Evolutionary conservation across 495 filamentous ascomycete genomes (phyloP).

Genomic region (Acidiella bohemica): DNA sequence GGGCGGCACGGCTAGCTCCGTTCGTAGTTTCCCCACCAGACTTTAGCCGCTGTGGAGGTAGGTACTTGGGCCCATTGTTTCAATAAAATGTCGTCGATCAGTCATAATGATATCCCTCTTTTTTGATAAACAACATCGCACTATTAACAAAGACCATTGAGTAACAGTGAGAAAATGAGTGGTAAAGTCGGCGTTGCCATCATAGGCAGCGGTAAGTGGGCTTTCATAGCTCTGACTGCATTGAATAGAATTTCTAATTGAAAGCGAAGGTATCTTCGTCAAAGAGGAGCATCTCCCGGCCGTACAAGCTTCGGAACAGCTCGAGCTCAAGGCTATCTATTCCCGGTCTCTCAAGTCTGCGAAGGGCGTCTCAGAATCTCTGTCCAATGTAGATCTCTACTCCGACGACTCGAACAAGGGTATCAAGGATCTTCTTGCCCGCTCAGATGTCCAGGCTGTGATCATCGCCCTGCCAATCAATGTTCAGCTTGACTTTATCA

Average conservation of each 20-base stretch:
- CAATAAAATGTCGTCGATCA: no score
- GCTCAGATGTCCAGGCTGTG: conserved; percentile 53
- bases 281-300: conserved; percentile 39
- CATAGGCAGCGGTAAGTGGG: conserved; percentile 50
- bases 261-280: conserved; percentile 32
- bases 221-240: conserved; percentile 20
- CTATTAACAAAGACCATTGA: no score
- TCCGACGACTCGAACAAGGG: conserved; percentile 47
- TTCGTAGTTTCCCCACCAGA: no score
- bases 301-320: conserved; percentile 23
- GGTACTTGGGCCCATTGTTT: no score
- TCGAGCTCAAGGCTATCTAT: conserved; percentile 32
- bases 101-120: no score
- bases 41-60: no score
- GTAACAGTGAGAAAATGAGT: no score
- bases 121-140: no score
- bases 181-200: conserved; percentile 45
- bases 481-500: conserved; percentile 44
- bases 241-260: background rate
- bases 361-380: conserved; percentile 12
- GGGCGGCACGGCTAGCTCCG: no score
- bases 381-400: conserved; percentile 31
- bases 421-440: conserved; percentile 48
- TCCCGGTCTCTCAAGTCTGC: conserved; percentile 30
- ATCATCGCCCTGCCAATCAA: conserved; percentile 56